These are phyloP conservation scores for Globisporangium barbulae DNA, from an alignment of 352 stramenopile genomes.

Conservation along the genomic window DNA sequence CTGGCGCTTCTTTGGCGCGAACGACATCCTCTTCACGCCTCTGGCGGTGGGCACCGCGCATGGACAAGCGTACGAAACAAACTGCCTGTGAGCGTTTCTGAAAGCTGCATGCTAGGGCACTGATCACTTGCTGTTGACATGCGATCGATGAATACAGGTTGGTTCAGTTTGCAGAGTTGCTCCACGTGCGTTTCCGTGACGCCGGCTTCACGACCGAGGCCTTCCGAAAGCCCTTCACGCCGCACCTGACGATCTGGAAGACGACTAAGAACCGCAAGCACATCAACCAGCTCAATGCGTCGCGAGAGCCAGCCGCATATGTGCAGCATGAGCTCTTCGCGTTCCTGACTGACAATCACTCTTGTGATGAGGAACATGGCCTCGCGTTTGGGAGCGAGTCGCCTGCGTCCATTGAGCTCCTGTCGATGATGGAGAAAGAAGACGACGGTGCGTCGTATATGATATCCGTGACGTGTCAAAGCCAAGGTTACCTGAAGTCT, in stretches of 20 bases:
- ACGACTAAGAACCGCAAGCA: slow-evolving; percentile 23
- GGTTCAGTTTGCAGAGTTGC: slow-evolving; percentile 20
- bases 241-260: slow-evolving; percentile 58
- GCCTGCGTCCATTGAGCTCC: not conserved
- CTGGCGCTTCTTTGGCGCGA: slow-evolving; percentile 37
- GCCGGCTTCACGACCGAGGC: slow-evolving; percentile 28
- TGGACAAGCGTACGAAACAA: slow-evolving; percentile 16
- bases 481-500: not conserved
- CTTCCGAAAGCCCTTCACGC: slow-evolving; percentile 30
- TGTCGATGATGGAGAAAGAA: slow-evolving; percentile 4
- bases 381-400: not conserved
- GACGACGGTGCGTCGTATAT: not conserved
- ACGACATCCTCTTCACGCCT: slow-evolving; percentile 34
- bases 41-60: slow-evolving; percentile 19
- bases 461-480: not conserved
- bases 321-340: slow-evolving; percentile 6
- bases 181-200: slow-evolving; percentile 24
- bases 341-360: not conserved
- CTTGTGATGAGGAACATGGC: not conserved
- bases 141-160: slow-evolving; percentile 17
- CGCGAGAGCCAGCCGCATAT: slow-evolving; percentile 1
- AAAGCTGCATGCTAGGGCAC: not conserved
- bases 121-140: not conserved
- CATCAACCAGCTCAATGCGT: slow-evolving; percentile 12
- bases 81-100: not conserved